Conservation (phyloP, 345 rosid species). For the Hypericum perforatum region DNA sequence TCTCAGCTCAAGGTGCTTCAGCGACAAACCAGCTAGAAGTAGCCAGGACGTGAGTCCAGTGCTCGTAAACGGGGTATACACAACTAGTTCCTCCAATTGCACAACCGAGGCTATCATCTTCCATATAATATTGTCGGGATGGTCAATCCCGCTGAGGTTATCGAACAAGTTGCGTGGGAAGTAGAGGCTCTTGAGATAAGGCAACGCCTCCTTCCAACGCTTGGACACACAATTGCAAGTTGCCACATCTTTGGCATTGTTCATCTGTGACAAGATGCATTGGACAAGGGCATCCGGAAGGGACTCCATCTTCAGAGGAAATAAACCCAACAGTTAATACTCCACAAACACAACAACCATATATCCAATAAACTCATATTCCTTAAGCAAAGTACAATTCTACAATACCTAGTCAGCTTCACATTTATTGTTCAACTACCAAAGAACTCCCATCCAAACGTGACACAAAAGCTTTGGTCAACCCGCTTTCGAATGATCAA, state of each 20-base stretch:
- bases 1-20: constrained; percentile 68
- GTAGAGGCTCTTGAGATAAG: constrained; percentile 47
- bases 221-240: constrained; percentile 70
- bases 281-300: constrained; percentile 76
- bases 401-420: too few species aligned
- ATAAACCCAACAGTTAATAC: constrained; percentile 29
- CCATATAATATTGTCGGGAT: constrained; percentile 37
- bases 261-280: constrained; percentile 52
- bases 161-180: constrained; percentile 78
- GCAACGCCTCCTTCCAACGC: constrained; percentile 74
- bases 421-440: too few species aligned
- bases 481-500: too few species aligned
- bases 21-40: constrained; percentile 33
- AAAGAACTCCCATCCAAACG: too few species aligned
- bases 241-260: constrained; percentile 63
- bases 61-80: constrained; percentile 63
- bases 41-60: constrained; percentile 81
- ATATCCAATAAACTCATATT: too few species aligned
- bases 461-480: too few species aligned
- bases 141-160: constrained; percentile 25
- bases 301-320: constrained; percentile 57
- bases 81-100: constrained; percentile 61
- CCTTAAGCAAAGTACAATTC: too few species aligned
- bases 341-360: constrained; percentile 13
- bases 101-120: constrained; percentile 45